Conservation (phyloP, 1,284 basidiomycete genomes). For the Omphalotus olearius region DNA sequence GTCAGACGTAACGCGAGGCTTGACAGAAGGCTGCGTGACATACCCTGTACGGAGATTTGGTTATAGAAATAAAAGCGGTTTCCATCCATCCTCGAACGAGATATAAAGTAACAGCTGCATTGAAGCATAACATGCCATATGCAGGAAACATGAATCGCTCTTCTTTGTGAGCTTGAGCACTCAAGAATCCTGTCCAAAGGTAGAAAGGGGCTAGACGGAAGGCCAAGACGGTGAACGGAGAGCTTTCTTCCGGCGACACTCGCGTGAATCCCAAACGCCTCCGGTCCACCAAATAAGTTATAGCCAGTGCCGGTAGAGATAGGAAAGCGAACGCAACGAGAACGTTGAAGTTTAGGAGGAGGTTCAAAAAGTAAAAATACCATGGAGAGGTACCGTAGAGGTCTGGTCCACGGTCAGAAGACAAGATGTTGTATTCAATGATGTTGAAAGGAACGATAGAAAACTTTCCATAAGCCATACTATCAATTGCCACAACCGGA, state of each 20-base stretch:
- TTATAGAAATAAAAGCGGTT: slow-evolving; percentile 65
- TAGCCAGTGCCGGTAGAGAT: slow-evolving; percentile 74
- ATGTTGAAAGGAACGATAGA: slow-evolving; percentile 92
- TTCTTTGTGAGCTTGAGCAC: slow-evolving; percentile 90
- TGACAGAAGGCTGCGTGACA: slow-evolving; percentile 22
- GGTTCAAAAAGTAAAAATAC: slow-evolving; percentile 82
- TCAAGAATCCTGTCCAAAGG: slow-evolving; percentile 82
- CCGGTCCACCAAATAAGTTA: slow-evolving; percentile 75
- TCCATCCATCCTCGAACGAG: slow-evolving; percentile 85
- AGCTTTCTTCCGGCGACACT: slow-evolving; percentile 56
- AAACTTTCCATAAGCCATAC: slow-evolving; percentile 80
- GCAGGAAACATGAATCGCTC: slow-evolving; percentile 97
- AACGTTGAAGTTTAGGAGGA: slow-evolving; percentile 92
- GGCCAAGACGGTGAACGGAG: slow-evolving; percentile 73
- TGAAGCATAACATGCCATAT: slow-evolving; percentile 91
- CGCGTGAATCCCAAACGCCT: slow-evolving; percentile 72
- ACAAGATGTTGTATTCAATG: slow-evolving; percentile 90
- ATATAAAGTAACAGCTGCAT: slow-evolving; percentile 85
- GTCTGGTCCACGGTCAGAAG: slow-evolving; percentile 75
- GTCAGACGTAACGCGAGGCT: background rate
- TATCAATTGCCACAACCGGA: slow-evolving; percentile 80
- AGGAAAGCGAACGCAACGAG: slow-evolving; percentile 76
- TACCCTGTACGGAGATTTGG: slow-evolving; percentile 82
- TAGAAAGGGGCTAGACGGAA: slow-evolving; percentile 84
- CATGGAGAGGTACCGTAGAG: slow-evolving; percentile 92